These are phyloP conservation scores for Ambrosia artemisiifolia DNA, from an alignment of 129 eudicot species.

Conservation along the genomic window DNA sequence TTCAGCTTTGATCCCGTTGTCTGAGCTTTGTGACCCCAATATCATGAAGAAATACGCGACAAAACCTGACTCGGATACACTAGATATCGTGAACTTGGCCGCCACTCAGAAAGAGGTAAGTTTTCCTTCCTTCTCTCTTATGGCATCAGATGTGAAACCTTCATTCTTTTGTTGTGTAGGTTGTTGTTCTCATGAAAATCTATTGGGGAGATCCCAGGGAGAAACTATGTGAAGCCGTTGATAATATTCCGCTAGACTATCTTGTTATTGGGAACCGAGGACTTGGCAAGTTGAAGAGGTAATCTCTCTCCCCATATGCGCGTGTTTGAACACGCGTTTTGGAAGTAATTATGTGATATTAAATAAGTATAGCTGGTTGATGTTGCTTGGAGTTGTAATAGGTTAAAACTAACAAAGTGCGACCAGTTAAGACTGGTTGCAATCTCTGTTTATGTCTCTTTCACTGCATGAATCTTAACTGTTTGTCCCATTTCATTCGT, in stretches of 20 bases:
- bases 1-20: slow-evolving; percentile 69
- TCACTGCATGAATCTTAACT: no score
- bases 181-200: slow-evolving; percentile 59
- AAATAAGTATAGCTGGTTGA: no score
- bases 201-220: slow-evolving; percentile 95
- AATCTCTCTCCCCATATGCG: background rate
- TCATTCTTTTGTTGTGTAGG: slow-evolving; percentile 21
- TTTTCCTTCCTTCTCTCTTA: background rate
- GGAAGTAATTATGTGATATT: background rate
- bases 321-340: background rate
- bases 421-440: no score
- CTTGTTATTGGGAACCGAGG: slow-evolving; percentile 86
- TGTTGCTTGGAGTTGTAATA: no score
- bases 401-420: no score
- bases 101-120: slow-evolving; percentile 64
- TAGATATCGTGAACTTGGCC: slow-evolving; percentile 50
- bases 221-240: slow-evolving; percentile 72
- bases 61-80: slow-evolving; percentile 59
- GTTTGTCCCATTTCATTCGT: background rate
- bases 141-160: background rate
- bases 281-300: slow-evolving; percentile 88
- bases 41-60: slow-evolving; percentile 70
- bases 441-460: no score
- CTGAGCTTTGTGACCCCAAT: slow-evolving; percentile 44
- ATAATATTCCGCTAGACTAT: slow-evolving; percentile 55